Evolutionary conservation across 805 yeast genomes (phyloP).

Genomic region (Ogataea polymorpha): DNA sequence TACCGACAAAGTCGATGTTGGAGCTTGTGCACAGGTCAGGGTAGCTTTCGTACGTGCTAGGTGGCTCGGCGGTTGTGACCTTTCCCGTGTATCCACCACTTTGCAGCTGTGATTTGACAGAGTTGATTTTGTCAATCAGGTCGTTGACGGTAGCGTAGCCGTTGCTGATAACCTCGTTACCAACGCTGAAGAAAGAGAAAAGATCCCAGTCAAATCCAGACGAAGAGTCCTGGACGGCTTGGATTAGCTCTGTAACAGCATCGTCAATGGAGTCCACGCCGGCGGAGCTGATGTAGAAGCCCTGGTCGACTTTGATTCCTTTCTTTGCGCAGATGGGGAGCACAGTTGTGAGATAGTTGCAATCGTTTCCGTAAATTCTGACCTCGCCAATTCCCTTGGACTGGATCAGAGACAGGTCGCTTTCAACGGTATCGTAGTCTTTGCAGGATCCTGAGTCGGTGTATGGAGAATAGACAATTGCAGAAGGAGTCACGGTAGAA

Average conservation of each 20-base stretch:
- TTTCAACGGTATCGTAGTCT: conserved; percentile 44
- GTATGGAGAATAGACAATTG: conserved; percentile 79
- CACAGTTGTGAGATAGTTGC: conserved; percentile 63
- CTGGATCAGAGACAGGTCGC: conserved; percentile 58
- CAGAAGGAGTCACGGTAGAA: conserved; percentile 42
- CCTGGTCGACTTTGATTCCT: conserved; percentile 79
- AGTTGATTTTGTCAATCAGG: conserved; percentile 59
- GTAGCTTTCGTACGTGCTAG: conserved; percentile 60
- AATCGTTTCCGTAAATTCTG: conserved; percentile 86
- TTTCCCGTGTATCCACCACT: conserved; percentile 74
- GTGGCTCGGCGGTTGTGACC: conserved; percentile 87
- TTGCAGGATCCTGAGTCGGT: conserved; percentile 67
- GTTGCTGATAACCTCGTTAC: conserved; percentile 80
- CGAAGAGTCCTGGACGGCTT: conserved; percentile 10
- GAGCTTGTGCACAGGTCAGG: conserved; percentile 68
- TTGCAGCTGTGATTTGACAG: conserved; percentile 56
- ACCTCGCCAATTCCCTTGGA: conserved; percentile 61
- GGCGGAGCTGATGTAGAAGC: conserved; percentile 68
- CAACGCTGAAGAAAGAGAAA: conserved; percentile 76
- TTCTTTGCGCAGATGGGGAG: conserved; percentile 54
- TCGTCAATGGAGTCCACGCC: conserved; percentile 72
- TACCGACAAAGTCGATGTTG: conserved; percentile 77
- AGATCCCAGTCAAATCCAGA: conserved; percentile 63
- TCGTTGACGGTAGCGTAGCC: conserved; percentile 59
- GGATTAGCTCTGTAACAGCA: conserved; percentile 40